Evolutionary conservation across 495 filamentous ascomycete species (phyloP).

Genomic region (Trichoderma reesei): DNA sequence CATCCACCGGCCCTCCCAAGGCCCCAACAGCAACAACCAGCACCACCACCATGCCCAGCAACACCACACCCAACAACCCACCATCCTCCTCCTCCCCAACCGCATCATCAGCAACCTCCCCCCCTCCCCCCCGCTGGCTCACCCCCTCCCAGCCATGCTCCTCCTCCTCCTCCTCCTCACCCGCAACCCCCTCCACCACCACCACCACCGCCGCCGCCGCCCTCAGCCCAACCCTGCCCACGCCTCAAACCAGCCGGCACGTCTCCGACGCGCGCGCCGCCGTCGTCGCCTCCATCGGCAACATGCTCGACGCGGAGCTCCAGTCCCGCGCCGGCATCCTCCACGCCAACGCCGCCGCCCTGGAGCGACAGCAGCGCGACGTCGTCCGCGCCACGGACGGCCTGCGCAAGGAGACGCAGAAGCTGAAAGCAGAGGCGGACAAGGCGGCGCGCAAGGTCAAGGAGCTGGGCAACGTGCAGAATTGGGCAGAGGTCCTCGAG

Average conservation of each 20-base stretch:
- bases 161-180: constrained; percentile 10
- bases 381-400: constrained; percentile 52
- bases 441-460: constrained; percentile 65
- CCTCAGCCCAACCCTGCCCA: constrained; percentile 20
- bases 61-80: background rate
- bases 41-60: background rate
- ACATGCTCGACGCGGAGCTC: constrained; percentile 63
- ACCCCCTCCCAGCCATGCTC: constrained; percentile 13
- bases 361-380: constrained; percentile 64
- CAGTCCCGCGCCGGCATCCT: constrained; percentile 64
- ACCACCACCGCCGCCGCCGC: constrained; percentile 12
- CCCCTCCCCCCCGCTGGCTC: background rate
- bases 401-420: constrained; percentile 62
- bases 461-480: constrained; percentile 92
- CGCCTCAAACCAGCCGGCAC: constrained; percentile 32
- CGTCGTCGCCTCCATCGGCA: constrained; percentile 66
- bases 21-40: background rate
- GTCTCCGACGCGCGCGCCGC: constrained; percentile 60
- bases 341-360: constrained; percentile 58
- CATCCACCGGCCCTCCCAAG: background rate
- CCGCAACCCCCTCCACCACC: constrained; percentile 14
- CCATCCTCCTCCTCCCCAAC: constrained; percentile 8
- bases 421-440: constrained; percentile 57
- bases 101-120: constrained; percentile 14
- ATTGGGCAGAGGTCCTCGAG: constrained; percentile 96